Evolutionary conservation across 371 early-diverging fungal species (phyloP).

Genomic region (Haplosporangium sp.): DNA sequence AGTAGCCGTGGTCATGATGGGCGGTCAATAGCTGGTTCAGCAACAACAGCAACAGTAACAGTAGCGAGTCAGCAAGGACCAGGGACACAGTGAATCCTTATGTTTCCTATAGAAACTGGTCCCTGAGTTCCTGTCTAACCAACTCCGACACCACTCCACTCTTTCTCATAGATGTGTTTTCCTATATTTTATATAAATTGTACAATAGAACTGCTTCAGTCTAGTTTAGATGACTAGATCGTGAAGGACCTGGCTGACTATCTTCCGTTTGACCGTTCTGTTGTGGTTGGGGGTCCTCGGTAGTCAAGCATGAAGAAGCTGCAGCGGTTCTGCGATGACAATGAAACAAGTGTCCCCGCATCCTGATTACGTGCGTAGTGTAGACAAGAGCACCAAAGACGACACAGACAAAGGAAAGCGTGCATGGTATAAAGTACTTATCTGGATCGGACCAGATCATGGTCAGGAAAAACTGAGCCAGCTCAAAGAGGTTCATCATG

Average conservation of each 20-base stretch:
- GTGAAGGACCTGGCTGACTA: constrained; percentile 3
- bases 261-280: constrained; percentile 34
- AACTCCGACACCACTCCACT: too few species aligned
- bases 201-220: not conserved
- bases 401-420: constrained; percentile 54
- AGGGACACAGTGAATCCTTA: too few species aligned
- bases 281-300: not conserved
- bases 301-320: constrained; percentile 2
- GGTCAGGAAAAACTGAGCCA: constrained; percentile 41
- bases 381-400: constrained; percentile 55
- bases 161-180: not conserved
- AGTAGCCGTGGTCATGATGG: too few species aligned
- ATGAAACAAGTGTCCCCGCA: constrained; percentile 62
- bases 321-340: constrained; percentile 27
- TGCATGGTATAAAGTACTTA: constrained; percentile 58
- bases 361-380: constrained; percentile 36
- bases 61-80: too few species aligned
- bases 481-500: constrained; percentile 63
- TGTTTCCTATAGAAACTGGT: too few species aligned
- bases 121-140: too few species aligned
- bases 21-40: too few species aligned
- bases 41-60: too few species aligned
- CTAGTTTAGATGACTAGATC: too few species aligned
- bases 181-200: constrained; percentile 4
- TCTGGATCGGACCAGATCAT: constrained; percentile 58